Evolutionary conservation across 352 stramenopile species (phyloP).

Genomic region (Pythium apleroticum): DNA sequence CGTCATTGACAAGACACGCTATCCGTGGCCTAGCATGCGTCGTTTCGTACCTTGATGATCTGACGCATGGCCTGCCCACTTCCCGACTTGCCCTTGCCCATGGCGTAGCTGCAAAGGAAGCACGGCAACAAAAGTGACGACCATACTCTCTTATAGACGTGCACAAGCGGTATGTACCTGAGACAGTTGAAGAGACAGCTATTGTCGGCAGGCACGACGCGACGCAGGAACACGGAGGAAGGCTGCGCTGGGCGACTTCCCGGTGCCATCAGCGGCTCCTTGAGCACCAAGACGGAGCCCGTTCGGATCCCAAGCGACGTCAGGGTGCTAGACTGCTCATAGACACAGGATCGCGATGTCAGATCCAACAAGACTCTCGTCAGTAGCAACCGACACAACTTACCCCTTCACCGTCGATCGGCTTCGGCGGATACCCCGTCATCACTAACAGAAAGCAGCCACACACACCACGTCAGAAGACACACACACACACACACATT

Average conservation of each 20-base stretch:
- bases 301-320: slow-evolving; percentile 55
- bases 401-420: slow-evolving; percentile 59
- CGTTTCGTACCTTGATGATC: slow-evolving; percentile 46
- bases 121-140: not conserved
- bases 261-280: slow-evolving; percentile 41
- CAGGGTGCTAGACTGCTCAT: slow-evolving; percentile 43
- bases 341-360: not conserved
- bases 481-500: not conserved
- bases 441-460: slow-evolving; percentile 48
- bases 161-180: slow-evolving; percentile 42
- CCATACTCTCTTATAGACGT: not conserved
- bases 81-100: slow-evolving; percentile 58
- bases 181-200: slow-evolving; percentile 89
- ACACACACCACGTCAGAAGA: not conserved
- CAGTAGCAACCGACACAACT: slow-evolving; percentile 5
- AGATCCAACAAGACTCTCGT: not conserved
- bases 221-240: slow-evolving; percentile 61
- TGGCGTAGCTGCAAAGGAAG: slow-evolving; percentile 43
- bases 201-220: slow-evolving; percentile 81
- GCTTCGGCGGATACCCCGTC: slow-evolving; percentile 71
- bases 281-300: slow-evolving; percentile 71
- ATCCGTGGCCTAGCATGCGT: not conserved
- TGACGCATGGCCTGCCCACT: slow-evolving; percentile 64
- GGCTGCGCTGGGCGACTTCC: slow-evolving; percentile 17
- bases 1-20: not conserved